Evolutionary conservation across 176 grass and related monocot species (phyloP).

Genomic region (Juncus inflexus): DNA sequence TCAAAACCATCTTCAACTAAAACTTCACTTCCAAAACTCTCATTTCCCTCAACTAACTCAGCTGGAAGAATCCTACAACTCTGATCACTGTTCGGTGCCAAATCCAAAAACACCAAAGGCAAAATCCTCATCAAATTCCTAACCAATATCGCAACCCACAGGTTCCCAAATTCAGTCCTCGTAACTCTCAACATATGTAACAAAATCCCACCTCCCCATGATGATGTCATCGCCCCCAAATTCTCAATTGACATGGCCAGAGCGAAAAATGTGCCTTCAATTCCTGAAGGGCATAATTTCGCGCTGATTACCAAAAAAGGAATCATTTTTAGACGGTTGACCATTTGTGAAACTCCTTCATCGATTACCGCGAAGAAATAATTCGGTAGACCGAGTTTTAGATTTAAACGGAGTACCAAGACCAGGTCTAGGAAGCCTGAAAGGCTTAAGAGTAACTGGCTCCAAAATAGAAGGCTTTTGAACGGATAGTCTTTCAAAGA

Average conservation of each 20-base stretch:
- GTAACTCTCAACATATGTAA: constrained; percentile 77
- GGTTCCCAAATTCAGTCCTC: constrained; percentile 65
- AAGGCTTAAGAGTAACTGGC: constrained; percentile 58
- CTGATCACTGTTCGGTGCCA: constrained; percentile 54
- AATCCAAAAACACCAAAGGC: constrained; percentile 56
- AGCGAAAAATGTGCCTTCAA: constrained; percentile 78
- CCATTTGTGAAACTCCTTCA: constrained; percentile 69
- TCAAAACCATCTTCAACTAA: constrained; percentile 31
- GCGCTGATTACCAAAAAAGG: constrained; percentile 77
- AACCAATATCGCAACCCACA: constrained; percentile 68
- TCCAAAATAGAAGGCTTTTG: constrained; percentile 56
- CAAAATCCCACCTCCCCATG: constrained; percentile 65
- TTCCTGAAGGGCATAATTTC: constrained; percentile 68
- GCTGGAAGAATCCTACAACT: constrained; percentile 56
- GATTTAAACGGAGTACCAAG: constrained; percentile 63
- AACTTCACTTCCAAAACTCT: neutral
- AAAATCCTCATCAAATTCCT: constrained; percentile 61
- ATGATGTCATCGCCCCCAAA: constrained; percentile 46
- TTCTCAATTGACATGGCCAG: constrained; percentile 86
- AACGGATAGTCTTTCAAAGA: constrained; percentile 57
- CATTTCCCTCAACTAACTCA: constrained; percentile 41
- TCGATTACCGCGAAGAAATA: constrained; percentile 79
- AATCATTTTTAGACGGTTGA: constrained; percentile 75
- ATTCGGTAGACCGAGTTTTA: constrained; percentile 65
- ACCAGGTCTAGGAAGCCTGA: constrained; percentile 84